Percentiles rank a stretch among this genome's conserved stretches.
Evolutionary conservation across 179 eudicot species (phyloP).

Genomic region (Carnegiea gigantea): DNA sequence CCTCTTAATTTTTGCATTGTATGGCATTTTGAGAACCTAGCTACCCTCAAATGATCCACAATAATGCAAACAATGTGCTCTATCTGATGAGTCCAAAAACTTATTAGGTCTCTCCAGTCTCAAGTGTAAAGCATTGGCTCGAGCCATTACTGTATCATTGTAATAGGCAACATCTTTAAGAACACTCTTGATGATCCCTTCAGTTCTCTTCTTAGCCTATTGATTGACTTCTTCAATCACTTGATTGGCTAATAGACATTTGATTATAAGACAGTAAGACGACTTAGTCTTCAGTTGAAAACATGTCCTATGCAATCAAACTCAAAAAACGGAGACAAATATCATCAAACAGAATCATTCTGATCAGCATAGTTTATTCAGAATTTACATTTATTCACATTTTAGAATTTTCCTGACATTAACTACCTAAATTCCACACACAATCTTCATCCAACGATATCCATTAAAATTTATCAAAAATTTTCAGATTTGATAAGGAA

Average conservation of each 20-base stretch:
- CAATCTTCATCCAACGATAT: neutral
- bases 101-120: slow-evolving; percentile 9
- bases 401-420: neutral
- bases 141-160: slow-evolving; percentile 24
- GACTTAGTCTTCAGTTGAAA: neutral
- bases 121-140: slow-evolving; percentile 18
- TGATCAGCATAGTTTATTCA: too few relatives aligned
- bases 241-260: slow-evolving; percentile 15
- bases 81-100: neutral
- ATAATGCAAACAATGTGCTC: neutral
- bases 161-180: slow-evolving; percentile 9
- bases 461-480: neutral
- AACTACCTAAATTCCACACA: neutral
- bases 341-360: too few relatives aligned
- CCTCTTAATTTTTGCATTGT: neutral
- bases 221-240: slow-evolving; percentile 17
- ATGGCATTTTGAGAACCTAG: slow-evolving; percentile 23
- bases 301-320: neutral
- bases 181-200: slow-evolving; percentile 19
- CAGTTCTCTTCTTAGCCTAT: slow-evolving; percentile 15
- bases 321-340: too few relatives aligned
- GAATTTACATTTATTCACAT: too few relatives aligned
- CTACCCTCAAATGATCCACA: slow-evolving; percentile 7
- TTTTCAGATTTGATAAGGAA: neutral
- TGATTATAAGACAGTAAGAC: neutral